These are phyloP conservation scores for Annona cherimola DNA, from an alignment of 164 flowering plant species.

Conservation along the genomic window DNA sequence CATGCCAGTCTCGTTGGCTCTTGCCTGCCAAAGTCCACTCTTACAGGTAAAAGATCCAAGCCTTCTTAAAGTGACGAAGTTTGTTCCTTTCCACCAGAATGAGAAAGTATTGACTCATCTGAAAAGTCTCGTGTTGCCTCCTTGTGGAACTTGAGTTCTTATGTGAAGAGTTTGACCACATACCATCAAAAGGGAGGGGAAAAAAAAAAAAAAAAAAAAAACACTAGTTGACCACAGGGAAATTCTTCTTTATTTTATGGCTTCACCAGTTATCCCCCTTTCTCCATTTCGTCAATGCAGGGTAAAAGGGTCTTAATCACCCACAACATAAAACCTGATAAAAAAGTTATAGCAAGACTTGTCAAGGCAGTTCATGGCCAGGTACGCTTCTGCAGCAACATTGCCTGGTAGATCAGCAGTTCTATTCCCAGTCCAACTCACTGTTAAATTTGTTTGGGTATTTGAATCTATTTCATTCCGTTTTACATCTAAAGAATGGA, in stretches of 20 bases:
- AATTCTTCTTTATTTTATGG: neutral
- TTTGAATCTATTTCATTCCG: neutral
- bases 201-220: too few relatives aligned
- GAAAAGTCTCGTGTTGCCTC: neutral
- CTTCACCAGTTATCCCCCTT: neutral
- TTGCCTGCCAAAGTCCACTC: constrained; percentile 66
- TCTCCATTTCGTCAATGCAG: constrained; percentile 32
- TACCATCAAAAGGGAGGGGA: too few relatives aligned
- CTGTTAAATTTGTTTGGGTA: neutral
- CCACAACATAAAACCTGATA: constrained; percentile 68
- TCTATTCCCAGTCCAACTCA: neutral
- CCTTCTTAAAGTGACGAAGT: neutral
- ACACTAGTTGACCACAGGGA: neutral
- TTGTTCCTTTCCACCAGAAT: neutral
- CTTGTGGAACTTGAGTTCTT: neutral
- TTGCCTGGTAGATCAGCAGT: neutral
- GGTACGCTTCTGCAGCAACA: constrained; percentile 32
- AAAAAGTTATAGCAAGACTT: constrained; percentile 56
- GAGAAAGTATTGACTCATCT: neutral
- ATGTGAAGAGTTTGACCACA: neutral
- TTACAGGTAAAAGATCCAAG: constrained; percentile 39
- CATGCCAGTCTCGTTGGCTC: constrained; percentile 70
- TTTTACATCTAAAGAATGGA: neutral
- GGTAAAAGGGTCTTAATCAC: constrained; percentile 71
- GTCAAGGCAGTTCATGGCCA: constrained; percentile 82